Evolutionary conservation across 2,329 filamentous ascomycete genomes (phyloP), one percentile per base, ranked within the genome.

Genomic region (Akanthomyces dipterigenus): DNA sequence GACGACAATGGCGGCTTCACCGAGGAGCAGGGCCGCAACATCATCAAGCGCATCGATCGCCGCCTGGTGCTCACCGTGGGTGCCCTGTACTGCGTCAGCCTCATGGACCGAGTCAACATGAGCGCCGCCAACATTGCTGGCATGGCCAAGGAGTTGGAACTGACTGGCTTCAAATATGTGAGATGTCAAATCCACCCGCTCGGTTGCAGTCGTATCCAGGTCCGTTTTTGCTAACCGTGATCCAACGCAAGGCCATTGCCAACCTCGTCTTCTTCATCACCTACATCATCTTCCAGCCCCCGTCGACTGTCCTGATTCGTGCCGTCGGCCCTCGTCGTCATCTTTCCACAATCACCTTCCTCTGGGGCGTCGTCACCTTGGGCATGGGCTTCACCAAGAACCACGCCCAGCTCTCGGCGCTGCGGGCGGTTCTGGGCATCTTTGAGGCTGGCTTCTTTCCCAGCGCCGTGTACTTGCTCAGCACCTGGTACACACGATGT

Each of bases 101-200:
- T 93, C 63, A 90, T 93, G 85, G 90, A 95, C 70, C 80, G 90
- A 36, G 91, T 88, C 2, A 93, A 93, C 72, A 75, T 93, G 70
- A 84, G 84, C n/a, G 79, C 84, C 24, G 89, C 89, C 45, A 84
- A 84, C 50, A 88, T 93, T 70, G 89, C 90, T 22, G 90, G 82
- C 57, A 83, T 85, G 80, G 67, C 70, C 18, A 64, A 64, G 1
- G 82, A 85, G 53, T 72, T 85, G 28, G 51, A 68, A 3, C 71
- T 85, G 1, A 70, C 76, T 1, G 77, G 75, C 6, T 76, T 77
- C 57, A 75, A 78, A 69, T 81, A 80, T 53, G 78, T 79, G 61
- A 67, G 76, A 26, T 16, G 4, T 20, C 18, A 18, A 43, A 6
- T n/a, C n/a, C n/a, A n/a, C n/a, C n/a, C n/a, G n/a, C n/a, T n/a